Base-by-base conservation (phyloP, 805 yeast genomes). In the Hanseniaspora meyeri region DNA sequence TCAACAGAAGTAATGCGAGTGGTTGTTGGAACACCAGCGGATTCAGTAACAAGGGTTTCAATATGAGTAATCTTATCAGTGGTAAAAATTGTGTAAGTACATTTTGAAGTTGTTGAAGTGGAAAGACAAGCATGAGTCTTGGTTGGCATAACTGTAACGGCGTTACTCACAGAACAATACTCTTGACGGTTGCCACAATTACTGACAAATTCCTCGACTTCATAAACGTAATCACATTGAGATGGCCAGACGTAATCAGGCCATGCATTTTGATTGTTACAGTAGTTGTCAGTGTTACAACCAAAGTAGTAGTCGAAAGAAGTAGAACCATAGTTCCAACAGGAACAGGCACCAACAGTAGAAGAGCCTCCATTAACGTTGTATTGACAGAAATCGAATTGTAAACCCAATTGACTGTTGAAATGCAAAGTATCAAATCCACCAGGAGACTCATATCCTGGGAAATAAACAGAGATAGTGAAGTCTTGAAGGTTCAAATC, bases 311-410 rank as follows among this genome's bases (percentile, higher is more conserved):
- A 55, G 37, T 55, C 58, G 31, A 55, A 55, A 3, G 58, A 55
- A 17, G 58, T 55, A 7, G 50, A 19, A 2, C 47, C 47, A 32
- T 55, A 55, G 16, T 45, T 19, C 58, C 58, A 55, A 39, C 49
- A 51, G 16, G 47, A 27, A 39, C 56, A 52, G 20, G 56, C 56
- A 52, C 56, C 56, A 19, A 34, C 40, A 5, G 50, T 29, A 12
- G 46, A 27, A 31, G 50, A 45, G 4, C 43, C 40, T 6, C 46
- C 48, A 31, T 43, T 43, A 17, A 36, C 24, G 36, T 34, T 20
- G 11, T 45, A 45, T 50, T 55, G 53, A 24, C 58, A 55, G 48
- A 48, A 55, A 32, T 55, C 58, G 38, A 55, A 55, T 39, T 55
- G 58, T 11, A 55, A 50, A 43, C 58, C 58, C 9, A 49, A 17